Conservation (phyloP, 805 yeast genomes). For the Kluyveromyces aestuarii region DNA sequence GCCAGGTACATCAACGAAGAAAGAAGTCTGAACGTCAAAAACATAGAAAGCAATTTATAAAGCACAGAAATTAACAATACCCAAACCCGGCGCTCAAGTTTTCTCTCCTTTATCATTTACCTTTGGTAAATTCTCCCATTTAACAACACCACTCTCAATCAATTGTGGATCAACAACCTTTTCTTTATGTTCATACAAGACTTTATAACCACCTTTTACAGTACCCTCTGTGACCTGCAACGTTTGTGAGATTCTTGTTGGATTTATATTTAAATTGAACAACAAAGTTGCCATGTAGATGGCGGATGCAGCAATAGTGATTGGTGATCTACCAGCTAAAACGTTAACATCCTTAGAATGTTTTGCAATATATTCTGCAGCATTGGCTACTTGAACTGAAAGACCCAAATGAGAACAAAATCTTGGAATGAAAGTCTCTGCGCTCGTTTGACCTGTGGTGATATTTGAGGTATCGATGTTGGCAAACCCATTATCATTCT, state of each 20-base stretch:
- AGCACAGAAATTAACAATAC: too few species aligned
- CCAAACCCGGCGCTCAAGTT: not conserved
- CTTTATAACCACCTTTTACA: constrained; percentile 82
- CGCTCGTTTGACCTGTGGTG: constrained; percentile 75
- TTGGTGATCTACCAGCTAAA: constrained; percentile 92
- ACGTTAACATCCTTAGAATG: constrained; percentile 87
- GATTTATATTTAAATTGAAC: constrained; percentile 69
- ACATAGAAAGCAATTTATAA: too few species aligned
- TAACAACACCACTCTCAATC: constrained; percentile 23
- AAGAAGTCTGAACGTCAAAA: not conserved
- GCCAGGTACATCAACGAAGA: not conserved
- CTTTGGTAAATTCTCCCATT: constrained; percentile 24
- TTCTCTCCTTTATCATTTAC: constrained; percentile 11
- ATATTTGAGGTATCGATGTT: constrained; percentile 37
- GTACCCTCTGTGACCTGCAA: constrained; percentile 98
- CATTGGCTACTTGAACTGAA: constrained; percentile 73
- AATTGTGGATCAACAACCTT: constrained; percentile 41
- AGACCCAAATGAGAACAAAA: constrained; percentile 93
- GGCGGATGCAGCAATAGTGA: constrained; percentile 95
- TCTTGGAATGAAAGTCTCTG: constrained; percentile 91
- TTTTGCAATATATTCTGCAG: constrained; percentile 88
- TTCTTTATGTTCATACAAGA: constrained; percentile 64
- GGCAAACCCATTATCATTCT: constrained; percentile 30
- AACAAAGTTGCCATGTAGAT: constrained; percentile 88
- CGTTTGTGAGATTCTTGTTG: constrained; percentile 78